Conservation (phyloP, 495 filamentous ascomycete genomes). For the Lophium mytilinum region DNA sequence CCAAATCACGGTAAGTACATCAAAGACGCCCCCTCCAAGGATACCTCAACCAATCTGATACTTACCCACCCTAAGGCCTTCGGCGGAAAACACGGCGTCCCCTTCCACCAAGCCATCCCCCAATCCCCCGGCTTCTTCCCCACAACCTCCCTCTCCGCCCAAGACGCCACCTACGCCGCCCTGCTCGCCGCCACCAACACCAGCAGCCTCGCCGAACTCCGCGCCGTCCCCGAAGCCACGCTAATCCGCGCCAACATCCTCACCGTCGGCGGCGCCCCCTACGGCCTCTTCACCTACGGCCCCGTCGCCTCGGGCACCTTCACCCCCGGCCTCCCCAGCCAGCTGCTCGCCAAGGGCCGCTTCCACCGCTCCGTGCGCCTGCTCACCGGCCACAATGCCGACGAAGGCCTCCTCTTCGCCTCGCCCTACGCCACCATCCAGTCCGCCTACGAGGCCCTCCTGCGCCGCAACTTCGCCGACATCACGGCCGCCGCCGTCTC, state of each 20-base stretch:
- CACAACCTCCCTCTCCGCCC: slow-evolving; percentile 29
- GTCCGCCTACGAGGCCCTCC: slow-evolving; percentile 5
- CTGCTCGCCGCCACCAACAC: slow-evolving; percentile 45
- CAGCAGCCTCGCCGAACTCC: slow-evolving; percentile 41
- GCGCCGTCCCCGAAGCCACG: slow-evolving; percentile 35
- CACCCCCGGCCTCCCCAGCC: slow-evolving; percentile 46
- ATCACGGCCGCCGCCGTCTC: not conserved
- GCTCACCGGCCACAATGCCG: slow-evolving; percentile 46
- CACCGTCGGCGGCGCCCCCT: slow-evolving; percentile 37
- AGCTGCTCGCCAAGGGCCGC: slow-evolving; percentile 46
- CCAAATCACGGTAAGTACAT: slow-evolving; percentile 43
- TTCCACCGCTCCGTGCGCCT: slow-evolving; percentile 47
- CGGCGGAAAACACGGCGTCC: slow-evolving; percentile 28
- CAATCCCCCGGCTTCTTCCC: slow-evolving; percentile 44
- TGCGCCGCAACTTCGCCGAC: not conserved
- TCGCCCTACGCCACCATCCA: slow-evolving; percentile 33
- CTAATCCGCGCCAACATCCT: slow-evolving; percentile 46
- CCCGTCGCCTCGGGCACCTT: slow-evolving; percentile 52
- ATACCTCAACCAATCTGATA: not conserved
- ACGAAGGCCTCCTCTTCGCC: slow-evolving; percentile 47
- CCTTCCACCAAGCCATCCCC: slow-evolving; percentile 31
- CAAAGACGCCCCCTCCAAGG: not conserved
- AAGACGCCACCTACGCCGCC: slow-evolving; percentile 37
- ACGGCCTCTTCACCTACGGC: slow-evolving; percentile 47
- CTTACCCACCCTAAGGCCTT: slow-evolving; percentile 17